phyloP scores from a whole-genome alignment of 2,329 filamentous ascomycete species.

The Scedosporium boydii region DNA sequence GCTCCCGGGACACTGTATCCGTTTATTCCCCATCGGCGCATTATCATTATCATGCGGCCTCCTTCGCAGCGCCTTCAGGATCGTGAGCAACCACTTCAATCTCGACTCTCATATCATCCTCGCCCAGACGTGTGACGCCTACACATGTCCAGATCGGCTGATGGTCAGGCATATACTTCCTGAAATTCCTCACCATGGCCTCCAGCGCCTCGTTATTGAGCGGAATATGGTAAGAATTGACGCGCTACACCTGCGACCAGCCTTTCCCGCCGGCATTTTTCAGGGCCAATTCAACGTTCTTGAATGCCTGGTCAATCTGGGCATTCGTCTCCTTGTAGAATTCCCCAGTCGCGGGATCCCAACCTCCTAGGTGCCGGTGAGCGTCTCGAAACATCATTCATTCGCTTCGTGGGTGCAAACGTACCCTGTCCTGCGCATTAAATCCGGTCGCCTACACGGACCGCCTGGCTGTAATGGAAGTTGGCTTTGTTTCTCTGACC shows the following conservation, averaged over 20 bases:
- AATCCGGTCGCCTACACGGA: slow-evolving; percentile 37
- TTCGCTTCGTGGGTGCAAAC: slow-evolving; percentile 1
- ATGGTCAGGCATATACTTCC: slow-evolving; percentile 41
- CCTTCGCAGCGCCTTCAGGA: slow-evolving; percentile 20
- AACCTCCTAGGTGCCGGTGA: slow-evolving; percentile 18
- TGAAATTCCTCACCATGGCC: slow-evolving; percentile 35
- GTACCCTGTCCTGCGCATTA: slow-evolving; percentile 36
- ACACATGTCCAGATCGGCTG: slow-evolving; percentile 44
- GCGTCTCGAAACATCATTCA: neutral
- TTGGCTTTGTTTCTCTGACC: slow-evolving; percentile 19
- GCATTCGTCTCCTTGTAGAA: slow-evolving; percentile 27
- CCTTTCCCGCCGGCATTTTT: slow-evolving; percentile 44
- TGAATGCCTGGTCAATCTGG: slow-evolving; percentile 43
- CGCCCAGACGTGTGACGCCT: slow-evolving; percentile 36
- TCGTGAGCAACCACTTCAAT: slow-evolving; percentile 46
- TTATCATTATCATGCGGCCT: neutral
- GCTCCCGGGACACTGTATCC: no score
- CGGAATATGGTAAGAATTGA: slow-evolving; percentile 35
- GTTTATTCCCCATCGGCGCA: no score
- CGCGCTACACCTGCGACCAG: slow-evolving; percentile 42
- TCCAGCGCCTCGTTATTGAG: slow-evolving; percentile 28
- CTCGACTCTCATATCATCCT: slow-evolving; percentile 45
- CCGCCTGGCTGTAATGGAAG: slow-evolving; percentile 34
- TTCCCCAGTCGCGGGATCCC: slow-evolving; percentile 18
- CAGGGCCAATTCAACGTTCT: slow-evolving; percentile 43